Evolutionary conservation across 805 yeast genomes (phyloP).

Genomic region (Henningerozyma blattae): DNA sequence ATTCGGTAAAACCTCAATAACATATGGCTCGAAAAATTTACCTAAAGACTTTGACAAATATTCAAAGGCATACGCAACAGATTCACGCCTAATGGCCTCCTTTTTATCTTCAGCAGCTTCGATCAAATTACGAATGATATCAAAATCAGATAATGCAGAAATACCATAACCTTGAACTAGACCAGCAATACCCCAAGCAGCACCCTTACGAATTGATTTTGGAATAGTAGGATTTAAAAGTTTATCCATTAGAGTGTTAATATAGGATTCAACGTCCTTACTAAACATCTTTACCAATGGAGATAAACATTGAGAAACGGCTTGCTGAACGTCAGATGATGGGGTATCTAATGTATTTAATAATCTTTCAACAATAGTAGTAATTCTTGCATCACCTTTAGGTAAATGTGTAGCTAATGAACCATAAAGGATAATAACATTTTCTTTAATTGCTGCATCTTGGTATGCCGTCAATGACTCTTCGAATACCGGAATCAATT

Average conservation of each 20-base stretch:
- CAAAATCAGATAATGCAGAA: constrained; percentile 59
- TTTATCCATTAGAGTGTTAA: constrained; percentile 47
- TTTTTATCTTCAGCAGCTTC: constrained; percentile 85
- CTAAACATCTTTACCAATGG: constrained; percentile 59
- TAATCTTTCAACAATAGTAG: constrained; percentile 53
- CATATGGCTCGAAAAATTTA: constrained; percentile 83
- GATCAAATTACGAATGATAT: constrained; percentile 58
- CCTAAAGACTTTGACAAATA: constrained; percentile 71
- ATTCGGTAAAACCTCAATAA: constrained; percentile 74
- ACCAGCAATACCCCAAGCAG: constrained; percentile 95
- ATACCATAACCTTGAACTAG: constrained; percentile 85
- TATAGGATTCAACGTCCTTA: constrained; percentile 37
- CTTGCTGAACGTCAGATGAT: constrained; percentile 80
- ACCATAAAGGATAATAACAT: constrained; percentile 81
- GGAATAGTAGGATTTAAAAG: constrained; percentile 35
- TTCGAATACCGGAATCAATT: constrained; percentile 74
- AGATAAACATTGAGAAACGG: constrained; percentile 75
- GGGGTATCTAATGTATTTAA: constrained; percentile 72
- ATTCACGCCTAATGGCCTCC: constrained; percentile 63
- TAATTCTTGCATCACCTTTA: constrained; percentile 51
- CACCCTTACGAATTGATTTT: constrained; percentile 65
- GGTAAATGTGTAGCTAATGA: constrained; percentile 78
- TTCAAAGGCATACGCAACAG: constrained; percentile 79
- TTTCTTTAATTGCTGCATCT: constrained; percentile 49
- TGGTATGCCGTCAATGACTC: constrained; percentile 31